phyloP scores from a whole-genome alignment of 1,284 basidiomycete genomes.

The Coniferiporia sulphurascens region DNA sequence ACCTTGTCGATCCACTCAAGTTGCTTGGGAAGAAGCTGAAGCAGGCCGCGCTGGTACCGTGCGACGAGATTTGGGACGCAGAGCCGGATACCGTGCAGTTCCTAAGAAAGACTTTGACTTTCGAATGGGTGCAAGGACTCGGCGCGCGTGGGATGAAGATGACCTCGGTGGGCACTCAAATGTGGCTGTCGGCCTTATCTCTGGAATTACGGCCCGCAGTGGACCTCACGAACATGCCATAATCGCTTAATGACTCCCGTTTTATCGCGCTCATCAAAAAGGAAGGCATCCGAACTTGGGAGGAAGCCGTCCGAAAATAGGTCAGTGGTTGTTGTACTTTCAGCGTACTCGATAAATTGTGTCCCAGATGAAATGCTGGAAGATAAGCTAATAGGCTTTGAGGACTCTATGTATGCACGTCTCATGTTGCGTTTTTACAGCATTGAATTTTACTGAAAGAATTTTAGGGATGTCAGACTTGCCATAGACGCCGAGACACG shows the following conservation, averaged over 20 bases:
- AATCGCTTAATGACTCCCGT: conserved; percentile 36
- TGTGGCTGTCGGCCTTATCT: neutral
- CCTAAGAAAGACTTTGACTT: neutral
- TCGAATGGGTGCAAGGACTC: neutral
- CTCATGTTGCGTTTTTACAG: neutral
- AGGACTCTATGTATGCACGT: conserved; percentile 31
- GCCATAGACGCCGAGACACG: conserved; percentile 28
- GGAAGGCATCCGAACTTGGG: conserved; percentile 34
- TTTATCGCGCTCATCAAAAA: conserved; percentile 34
- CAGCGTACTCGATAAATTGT: conserved; percentile 12
- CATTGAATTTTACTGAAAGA: neutral
- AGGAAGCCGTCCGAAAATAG: conserved; percentile 1
- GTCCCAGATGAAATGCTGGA: conserved; percentile 27
- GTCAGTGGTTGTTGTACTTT: neutral
- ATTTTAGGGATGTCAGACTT: conserved; percentile 31
- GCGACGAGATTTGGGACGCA: conserved; percentile 35
- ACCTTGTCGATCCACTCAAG: conserved; percentile 45
- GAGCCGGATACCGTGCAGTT: neutral
- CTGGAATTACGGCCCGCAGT: conserved; percentile 17
- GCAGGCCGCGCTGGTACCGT: conserved; percentile 32
- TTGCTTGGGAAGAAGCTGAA: conserved; percentile 32
- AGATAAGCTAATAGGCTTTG: conserved; percentile 23
- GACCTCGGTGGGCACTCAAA: neutral
- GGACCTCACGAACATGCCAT: conserved; percentile 23
- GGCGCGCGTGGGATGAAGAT: conserved; percentile 1